These are phyloP conservation scores for Diaporthe velutina DNA, from an alignment of 2,329 filamentous ascomycete genomes.

Conservation along the genomic window DNA sequence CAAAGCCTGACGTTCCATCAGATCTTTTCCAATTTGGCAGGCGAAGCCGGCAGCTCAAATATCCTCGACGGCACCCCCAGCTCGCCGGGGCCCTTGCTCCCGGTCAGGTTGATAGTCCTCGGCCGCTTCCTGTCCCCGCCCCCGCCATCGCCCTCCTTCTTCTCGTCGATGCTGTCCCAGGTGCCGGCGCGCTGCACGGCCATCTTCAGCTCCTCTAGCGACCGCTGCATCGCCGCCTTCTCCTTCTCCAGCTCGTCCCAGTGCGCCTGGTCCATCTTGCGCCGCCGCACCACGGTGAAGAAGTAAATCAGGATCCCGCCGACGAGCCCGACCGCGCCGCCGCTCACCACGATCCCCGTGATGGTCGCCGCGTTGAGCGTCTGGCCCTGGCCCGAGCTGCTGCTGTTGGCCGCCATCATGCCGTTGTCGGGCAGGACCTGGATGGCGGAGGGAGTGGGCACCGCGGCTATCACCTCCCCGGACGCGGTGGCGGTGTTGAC, in stretches of 20 bases:
- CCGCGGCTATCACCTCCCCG: constrained; percentile 20
- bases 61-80: constrained; percentile 9
- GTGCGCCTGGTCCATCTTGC: constrained; percentile 15
- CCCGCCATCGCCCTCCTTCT: not conserved
- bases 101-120: constrained; percentile 14
- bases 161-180: constrained; percentile 21
- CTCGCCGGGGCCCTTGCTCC: constrained; percentile 4
- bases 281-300: constrained; percentile 23
- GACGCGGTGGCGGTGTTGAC: not conserved
- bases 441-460: not conserved
- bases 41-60: constrained; percentile 25
- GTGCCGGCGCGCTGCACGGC: constrained; percentile 20
- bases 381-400: not conserved
- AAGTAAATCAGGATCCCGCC: constrained; percentile 30
- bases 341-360: constrained; percentile 26
- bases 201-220: constrained; percentile 26
- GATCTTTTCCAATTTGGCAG: constrained; percentile 8
- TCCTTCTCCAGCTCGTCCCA: constrained; percentile 30
- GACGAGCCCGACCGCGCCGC: constrained; percentile 17
- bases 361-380: constrained; percentile 11
- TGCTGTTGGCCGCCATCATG: not conserved
- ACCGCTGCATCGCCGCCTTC: constrained; percentile 27
- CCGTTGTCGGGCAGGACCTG: constrained; percentile 9
- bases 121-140: constrained; percentile 11
- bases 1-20: not conserved